Evolutionary conservation across 1,284 basidiomycete species (phyloP).

Genomic region (Ustilago hordei): DNA sequence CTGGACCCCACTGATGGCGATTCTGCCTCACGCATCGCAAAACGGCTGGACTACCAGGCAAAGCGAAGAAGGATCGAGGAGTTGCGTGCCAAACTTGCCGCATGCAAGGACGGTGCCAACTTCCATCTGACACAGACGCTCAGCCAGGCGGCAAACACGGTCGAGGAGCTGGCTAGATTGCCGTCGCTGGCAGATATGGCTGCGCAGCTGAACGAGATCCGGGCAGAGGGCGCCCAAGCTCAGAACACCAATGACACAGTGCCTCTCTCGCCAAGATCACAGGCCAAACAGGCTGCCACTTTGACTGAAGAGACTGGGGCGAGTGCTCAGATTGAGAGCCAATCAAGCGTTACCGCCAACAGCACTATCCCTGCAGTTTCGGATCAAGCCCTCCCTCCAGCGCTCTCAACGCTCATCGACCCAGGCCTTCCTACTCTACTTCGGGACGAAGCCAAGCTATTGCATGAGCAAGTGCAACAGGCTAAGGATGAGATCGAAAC

Average conservation of each 20-base stretch:
- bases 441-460: slow-evolving; percentile 39
- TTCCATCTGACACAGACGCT: slow-evolving; percentile 40
- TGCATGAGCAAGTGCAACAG: slow-evolving; percentile 76
- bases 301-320: neutral
- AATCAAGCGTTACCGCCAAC: neutral
- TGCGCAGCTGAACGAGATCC: slow-evolving; percentile 29
- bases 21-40: slow-evolving; percentile 74
- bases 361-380: neutral
- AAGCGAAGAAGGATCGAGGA: slow-evolving; percentile 46
- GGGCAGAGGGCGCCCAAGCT: slow-evolving; percentile 7
- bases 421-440: slow-evolving; percentile 28
- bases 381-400: slow-evolving; percentile 5
- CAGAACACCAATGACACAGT: neutral
- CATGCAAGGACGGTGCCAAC: slow-evolving; percentile 41
- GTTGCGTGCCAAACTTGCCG: slow-evolving; percentile 32
- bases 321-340: neutral
- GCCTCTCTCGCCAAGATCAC: slow-evolving; percentile 10
- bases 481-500: slow-evolving; percentile 72
- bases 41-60: slow-evolving; percentile 73
- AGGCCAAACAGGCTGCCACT: slow-evolving; percentile 15
- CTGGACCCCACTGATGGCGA: slow-evolving; percentile 75
- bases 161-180: slow-evolving; percentile 40
- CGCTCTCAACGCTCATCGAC: slow-evolving; percentile 30
- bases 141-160: slow-evolving; percentile 32
- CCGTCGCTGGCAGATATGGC: slow-evolving; percentile 29